Base-by-base conservation (phyloP, 257 asterid species). In the Fraxinus anomala region DNA sequence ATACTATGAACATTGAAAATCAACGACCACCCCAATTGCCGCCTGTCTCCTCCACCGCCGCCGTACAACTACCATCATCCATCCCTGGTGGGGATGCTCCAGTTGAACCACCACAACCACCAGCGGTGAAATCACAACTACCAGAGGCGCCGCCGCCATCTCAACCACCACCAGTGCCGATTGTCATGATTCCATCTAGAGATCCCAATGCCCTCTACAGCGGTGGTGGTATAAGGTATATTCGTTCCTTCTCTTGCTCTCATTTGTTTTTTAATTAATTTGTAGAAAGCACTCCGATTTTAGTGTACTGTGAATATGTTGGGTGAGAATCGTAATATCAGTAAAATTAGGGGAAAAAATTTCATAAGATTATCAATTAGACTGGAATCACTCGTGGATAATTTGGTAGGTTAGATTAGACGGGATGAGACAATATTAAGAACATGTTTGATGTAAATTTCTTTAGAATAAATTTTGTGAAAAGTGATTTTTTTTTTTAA, bases 201-300 rank as follows among this genome's bases (percentile, higher is more conserved):
- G 80, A 84, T 72, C 88, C 87, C 0, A 86, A 85, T 70, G 89
- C 85, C 49, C 77, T 89, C 34, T 71, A 70, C 61, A 89, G 92
- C 76, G 96, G 96, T 13, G 92, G 96, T 61, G 94, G 94, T 67
- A 74, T 82, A 81, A 89, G 96, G 96, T 86, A 51, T 77, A 10
- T 68, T 77, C 26, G 24, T 59, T 59, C 67, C 67, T 59, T 59
- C 30, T 59, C 26, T n/a, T 59, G 16, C 31, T 59, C 67, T 1
- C 37, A 19, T 14, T 65, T 70, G 51, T 68, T 12, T n/a, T 66
- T 16, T 26, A 1, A 33, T 26, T 44, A 30, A 36, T 44, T 68
- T 76, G 23, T 33, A 51, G 51, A 42, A 3, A 13, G 17, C 51
- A 12, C 51, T 42, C 17, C 4, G 51, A 42, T 42, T 42, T 21